These are phyloP conservation scores for Cicer pinnatifidum DNA, from an alignment of 306 rosid species.

Conservation along the genomic window DNA sequence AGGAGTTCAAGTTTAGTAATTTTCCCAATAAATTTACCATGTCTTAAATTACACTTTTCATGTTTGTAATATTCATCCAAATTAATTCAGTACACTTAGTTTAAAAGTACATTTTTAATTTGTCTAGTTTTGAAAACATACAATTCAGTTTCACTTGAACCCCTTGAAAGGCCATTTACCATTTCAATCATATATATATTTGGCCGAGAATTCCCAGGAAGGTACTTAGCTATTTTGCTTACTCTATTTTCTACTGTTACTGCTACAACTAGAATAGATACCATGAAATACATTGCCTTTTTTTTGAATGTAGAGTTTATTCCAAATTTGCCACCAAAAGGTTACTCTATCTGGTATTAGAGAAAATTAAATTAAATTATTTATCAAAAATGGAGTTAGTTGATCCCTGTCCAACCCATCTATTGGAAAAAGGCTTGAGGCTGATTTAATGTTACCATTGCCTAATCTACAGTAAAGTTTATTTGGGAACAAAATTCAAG, in stretches of 20 bases:
- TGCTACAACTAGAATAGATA: too few species aligned
- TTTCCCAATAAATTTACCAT: not conserved
- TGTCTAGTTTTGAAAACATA: not conserved
- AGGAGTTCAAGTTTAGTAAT: not conserved
- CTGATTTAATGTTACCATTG: not conserved
- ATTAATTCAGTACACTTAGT: too few species aligned
- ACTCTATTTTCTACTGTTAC: too few species aligned
- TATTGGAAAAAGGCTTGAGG: not conserved
- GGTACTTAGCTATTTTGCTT: too few species aligned
- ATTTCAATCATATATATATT: not conserved
- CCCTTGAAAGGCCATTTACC: not conserved
- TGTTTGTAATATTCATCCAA: too few species aligned
- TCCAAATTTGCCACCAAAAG: too few species aligned
- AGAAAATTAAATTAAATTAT: constrained; percentile 1
- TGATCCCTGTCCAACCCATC: not conserved
- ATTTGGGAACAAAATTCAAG: constrained; percentile 9
- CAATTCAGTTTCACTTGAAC: constrained; percentile 9
- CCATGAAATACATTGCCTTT: too few species aligned
- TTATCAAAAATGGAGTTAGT: not conserved
- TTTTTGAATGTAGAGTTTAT: too few species aligned
- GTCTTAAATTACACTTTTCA: constrained; percentile 4
- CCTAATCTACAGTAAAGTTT: not conserved
- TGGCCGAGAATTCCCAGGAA: too few species aligned
- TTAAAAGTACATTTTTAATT: not conserved
- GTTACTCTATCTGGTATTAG: not conserved